These are phyloP conservation scores for Posidonia oceanica DNA, from an alignment of 116 monocot species.

Conservation along the genomic window DNA sequence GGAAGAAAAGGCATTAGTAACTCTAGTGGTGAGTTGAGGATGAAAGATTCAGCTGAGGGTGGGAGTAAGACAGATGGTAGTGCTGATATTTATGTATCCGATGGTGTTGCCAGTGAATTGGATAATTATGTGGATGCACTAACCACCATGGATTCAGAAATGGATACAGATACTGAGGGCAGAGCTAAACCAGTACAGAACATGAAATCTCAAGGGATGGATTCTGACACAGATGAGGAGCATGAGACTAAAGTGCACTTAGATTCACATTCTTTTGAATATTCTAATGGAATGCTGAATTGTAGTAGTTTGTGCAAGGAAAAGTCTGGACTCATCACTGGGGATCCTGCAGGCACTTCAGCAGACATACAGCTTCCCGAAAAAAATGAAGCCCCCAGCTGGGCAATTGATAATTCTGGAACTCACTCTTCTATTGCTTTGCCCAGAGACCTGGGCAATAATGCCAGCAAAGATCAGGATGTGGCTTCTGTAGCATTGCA, in stretches of 20 bases:
- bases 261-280: background rate
- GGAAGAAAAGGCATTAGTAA: conserved; percentile 2
- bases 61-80: conserved; percentile 8
- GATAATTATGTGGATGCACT: conserved; percentile 21
- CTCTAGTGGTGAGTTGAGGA: background rate
- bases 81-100: conserved; percentile 13
- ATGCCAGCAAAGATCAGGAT: background rate
- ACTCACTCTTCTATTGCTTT: background rate
- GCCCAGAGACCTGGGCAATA: background rate
- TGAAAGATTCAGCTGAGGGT: background rate
- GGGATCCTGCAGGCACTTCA: background rate
- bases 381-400: no score
- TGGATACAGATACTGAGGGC: conserved; percentile 15
- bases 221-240: background rate
- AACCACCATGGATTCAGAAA: conserved; percentile 20
- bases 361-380: background rate
- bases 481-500: background rate
- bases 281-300: background rate
- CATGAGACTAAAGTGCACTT: background rate
- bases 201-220: background rate
- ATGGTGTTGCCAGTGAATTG: conserved; percentile 21
- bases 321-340: background rate
- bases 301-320: conserved; percentile 2
- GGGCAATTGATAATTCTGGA: background rate
- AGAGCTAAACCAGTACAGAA: conserved; percentile 2